These are phyloP conservation scores for Yueomyces sinensis DNA, from an alignment of 805 yeast species.

Conservation along the genomic window DNA sequence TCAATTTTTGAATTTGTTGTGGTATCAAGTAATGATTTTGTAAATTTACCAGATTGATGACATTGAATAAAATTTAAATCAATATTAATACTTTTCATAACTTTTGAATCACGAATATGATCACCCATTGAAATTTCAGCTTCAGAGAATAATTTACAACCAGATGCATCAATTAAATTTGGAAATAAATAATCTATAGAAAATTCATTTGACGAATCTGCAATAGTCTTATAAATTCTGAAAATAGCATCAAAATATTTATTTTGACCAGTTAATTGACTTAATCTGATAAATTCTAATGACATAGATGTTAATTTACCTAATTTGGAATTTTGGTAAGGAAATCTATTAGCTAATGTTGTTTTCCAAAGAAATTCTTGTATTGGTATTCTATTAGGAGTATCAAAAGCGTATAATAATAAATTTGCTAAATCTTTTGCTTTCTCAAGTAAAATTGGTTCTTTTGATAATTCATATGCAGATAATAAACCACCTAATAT, in stretches of 20 bases:
- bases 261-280: conserved; percentile 37
- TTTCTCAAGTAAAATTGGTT: conserved; percentile 23
- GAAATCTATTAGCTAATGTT: conserved; percentile 24
- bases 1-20: conserved; percentile 5
- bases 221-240: conserved; percentile 29
- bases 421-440: conserved; percentile 37
- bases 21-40: conserved; percentile 3
- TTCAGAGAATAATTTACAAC: conserved; percentile 28
- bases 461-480: conserved; percentile 35
- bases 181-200: conserved; percentile 33
- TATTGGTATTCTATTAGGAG: conserved; percentile 43
- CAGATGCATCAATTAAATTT: conserved; percentile 34
- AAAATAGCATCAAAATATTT: conserved; percentile 38
- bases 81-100: conserved; percentile 25
- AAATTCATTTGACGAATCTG: conserved; percentile 23
- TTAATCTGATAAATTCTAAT: conserved; percentile 38
- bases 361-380: conserved; percentile 32
- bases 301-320: conserved; percentile 39
- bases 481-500: conserved; percentile 40
- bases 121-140: conserved; percentile 22
- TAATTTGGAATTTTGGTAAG: conserved; percentile 24
- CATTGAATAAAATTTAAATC: conserved; percentile 24
- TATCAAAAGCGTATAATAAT: conserved; percentile 41
- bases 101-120: conserved; percentile 23
- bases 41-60: conserved; percentile 11